These are phyloP conservation scores for Cicer bijugum DNA, from an alignment of 306 rosid species.

Conservation along the genomic window DNA sequence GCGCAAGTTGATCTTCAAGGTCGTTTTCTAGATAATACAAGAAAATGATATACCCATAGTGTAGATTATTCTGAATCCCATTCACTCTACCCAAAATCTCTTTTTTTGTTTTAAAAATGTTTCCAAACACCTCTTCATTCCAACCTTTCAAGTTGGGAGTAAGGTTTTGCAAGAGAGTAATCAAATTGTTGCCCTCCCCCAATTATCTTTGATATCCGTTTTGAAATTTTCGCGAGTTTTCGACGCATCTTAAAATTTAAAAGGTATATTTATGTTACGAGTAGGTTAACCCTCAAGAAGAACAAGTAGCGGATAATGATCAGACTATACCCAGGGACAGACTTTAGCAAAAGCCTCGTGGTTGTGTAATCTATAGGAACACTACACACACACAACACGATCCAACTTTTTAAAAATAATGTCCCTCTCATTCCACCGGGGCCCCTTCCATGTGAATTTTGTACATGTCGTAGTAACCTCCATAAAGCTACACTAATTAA, in stretches of 20 bases:
- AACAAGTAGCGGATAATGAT: background rate
- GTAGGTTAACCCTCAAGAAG: background rate
- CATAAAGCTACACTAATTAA: too few species aligned
- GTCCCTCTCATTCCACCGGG: background rate
- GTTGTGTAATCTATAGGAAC: background rate
- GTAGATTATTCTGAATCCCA: background rate
- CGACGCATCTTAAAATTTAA: background rate
- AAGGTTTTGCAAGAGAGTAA: too few species aligned
- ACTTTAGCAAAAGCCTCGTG: background rate
- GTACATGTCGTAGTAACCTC: too few species aligned
- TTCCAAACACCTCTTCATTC: background rate
- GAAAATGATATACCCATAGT: background rate
- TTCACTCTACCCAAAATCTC: background rate
- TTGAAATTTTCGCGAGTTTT: background rate
- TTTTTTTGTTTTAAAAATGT: background rate
- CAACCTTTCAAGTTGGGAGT: background rate
- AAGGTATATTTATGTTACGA: background rate
- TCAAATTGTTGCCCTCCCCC: too few species aligned
- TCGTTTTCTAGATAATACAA: background rate
- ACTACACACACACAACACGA: background rate
- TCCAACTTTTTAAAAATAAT: background rate
- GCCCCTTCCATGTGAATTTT: background rate
- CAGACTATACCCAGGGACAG: background rate
- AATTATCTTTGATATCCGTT: too few species aligned
- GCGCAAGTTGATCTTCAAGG: background rate